Conservation (phyloP, 2,329 filamentous ascomycete species). For the Fusarium mundagurra region DNA sequence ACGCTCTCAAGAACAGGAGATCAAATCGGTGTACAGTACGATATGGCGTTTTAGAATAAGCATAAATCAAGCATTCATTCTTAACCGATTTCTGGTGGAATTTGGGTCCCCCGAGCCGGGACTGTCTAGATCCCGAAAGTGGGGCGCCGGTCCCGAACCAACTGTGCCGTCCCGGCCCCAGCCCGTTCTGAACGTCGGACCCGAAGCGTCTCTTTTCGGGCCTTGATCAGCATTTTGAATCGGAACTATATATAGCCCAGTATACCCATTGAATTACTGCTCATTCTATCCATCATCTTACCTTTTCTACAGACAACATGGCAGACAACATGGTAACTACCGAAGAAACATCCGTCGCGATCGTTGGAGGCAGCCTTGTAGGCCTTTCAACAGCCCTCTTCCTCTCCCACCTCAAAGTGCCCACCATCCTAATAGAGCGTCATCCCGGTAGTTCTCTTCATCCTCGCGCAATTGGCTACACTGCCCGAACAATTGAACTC, state of each 20-base stretch:
- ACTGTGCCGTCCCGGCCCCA: background rate
- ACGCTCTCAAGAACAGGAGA: fast-evolving
- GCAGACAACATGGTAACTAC: background rate
- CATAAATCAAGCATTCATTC: background rate
- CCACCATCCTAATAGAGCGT: constrained; percentile 50
- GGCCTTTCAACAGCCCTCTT: constrained; percentile 52
- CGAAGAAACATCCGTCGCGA: constrained; percentile 44
- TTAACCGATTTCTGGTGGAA: fast-evolving
- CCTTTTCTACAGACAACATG: background rate
- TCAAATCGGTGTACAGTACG: background rate
- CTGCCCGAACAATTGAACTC: constrained; percentile 51
- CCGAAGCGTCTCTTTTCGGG: background rate
- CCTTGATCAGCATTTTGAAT: background rate
- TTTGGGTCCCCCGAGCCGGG: background rate
- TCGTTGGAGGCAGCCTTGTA: constrained; percentile 53
- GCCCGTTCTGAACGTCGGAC: background rate
- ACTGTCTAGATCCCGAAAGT: background rate
- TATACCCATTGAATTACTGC: fast-evolving
- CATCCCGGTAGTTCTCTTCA: constrained; percentile 49
- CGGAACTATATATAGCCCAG: background rate
- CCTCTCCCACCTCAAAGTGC: constrained; percentile 45
- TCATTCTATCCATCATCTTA: background rate
- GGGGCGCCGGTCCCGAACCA: background rate
- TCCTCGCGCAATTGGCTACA: constrained; percentile 51
- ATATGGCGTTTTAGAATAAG: background rate